Percentiles rank a stretch among this genome's conserved stretches.
phyloP scores from a whole-genome alignment of 2,329 filamentous ascomycete genomes.

The Furcasterigmium furcatum region DNA sequence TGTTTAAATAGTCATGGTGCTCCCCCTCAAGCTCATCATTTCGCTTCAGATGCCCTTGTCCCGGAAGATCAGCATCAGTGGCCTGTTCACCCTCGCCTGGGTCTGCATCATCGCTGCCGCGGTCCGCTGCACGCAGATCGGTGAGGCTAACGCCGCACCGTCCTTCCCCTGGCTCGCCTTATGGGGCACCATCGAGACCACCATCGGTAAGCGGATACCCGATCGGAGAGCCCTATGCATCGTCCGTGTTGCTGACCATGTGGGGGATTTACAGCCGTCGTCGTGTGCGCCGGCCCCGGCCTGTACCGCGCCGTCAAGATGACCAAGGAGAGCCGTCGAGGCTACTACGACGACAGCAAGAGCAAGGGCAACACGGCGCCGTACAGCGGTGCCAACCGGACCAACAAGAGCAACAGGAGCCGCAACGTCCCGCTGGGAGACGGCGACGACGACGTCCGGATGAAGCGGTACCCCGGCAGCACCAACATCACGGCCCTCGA shows the following conservation, averaged over 20 bases:
- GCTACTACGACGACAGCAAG: not conserved
- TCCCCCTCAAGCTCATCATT: slow-evolving; percentile 6
- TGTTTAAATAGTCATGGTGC: slow-evolving; percentile 3
- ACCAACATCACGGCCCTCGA: too few relatives aligned
- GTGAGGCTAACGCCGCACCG: not conserved
- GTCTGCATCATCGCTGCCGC: slow-evolving; percentile 10
- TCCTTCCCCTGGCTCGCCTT: too few relatives aligned
- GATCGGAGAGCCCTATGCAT: not conserved
- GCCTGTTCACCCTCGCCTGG: slow-evolving; percentile 10
- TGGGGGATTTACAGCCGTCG: not conserved
- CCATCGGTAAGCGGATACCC: too few relatives aligned
- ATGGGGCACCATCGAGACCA: too few relatives aligned
- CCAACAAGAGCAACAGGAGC: too few relatives aligned
- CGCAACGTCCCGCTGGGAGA: too few relatives aligned
- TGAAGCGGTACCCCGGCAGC: too few relatives aligned
- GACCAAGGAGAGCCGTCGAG: not conserved
- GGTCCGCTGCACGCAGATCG: slow-evolving; percentile 7
- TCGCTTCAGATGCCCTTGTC: slow-evolving; percentile 8
- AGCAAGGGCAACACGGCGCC: too few relatives aligned
- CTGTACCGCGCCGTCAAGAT: not conserved
- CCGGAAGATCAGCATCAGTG: slow-evolving; percentile 8
- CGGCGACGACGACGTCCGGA: too few relatives aligned
- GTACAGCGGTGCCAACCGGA: too few relatives aligned
- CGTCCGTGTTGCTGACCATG: not conserved
- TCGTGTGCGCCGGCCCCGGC: not conserved